Base-by-base conservation (phyloP, 106 monocot species). In the Dendrobium nobile region DNA sequence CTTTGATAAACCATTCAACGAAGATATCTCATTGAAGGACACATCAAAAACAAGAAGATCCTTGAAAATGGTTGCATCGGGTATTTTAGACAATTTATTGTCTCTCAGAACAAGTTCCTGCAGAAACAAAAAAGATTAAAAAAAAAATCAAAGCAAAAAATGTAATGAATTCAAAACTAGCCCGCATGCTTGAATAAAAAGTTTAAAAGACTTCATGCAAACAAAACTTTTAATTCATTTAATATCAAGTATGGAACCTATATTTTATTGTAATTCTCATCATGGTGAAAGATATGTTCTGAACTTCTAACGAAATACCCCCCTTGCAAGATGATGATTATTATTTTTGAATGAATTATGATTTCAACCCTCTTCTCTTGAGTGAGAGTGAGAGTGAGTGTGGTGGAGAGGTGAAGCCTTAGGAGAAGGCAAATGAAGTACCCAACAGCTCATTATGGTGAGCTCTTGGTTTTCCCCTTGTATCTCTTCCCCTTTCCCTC, bases 11-110 rank as follows among this genome's bases (percentile, higher is more conserved):
- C 92, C 92, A 76, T 74, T 88, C 37, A 94, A 83, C 10, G 94
- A 92, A 68, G 89, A 58, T 82, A 98, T 91, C 88, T 94, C 92
- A 83, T 94, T 98, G 84, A 94, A 98, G 64, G 97, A 94, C n/a
- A 92, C 94, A 87, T 94, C 97, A 87, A 98, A 98, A 24, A 94
- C 83, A 31, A 89, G 68, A 75, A 98, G 92, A 37, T 73, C 78
- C 80, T 92, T 98, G 83, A 94, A 98, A 80, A 98, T 92, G 86
- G 88, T 82, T 70, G 85, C 91, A 92, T 98, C 91, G 41, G 94
- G 97, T 70, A 98, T 87, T 58, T 81, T 91, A 17, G 51, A 89
- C 17, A 98, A 85, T 82, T 89, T 92, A 84, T 98, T 98, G 83
- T 98, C 97, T 79, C 97, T 89, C 64, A 98, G 81, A 42, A 98